Conservation (phyloP, 1,284 basidiomycete genomes). For the Boletus semigastroideus region DNA sequence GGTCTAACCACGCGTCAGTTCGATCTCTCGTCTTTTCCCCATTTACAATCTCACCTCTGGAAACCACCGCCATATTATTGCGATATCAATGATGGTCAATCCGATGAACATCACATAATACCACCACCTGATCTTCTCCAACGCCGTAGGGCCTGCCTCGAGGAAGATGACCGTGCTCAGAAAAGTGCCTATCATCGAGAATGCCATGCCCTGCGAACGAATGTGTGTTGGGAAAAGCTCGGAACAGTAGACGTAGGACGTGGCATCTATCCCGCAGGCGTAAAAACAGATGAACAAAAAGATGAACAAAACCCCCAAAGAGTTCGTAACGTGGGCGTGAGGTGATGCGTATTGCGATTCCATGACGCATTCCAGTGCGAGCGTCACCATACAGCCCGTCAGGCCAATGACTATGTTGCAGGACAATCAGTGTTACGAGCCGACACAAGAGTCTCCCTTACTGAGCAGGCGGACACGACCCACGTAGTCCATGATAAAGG, state of each 20-base stretch:
- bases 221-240: slow-evolving; percentile 21
- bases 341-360: background rate
- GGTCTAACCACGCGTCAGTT: background rate
- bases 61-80: slow-evolving; percentile 2
- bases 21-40: background rate
- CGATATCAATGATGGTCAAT: background rate
- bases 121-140: background rate
- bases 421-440: background rate
- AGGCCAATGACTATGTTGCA: background rate
- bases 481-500: background rate
- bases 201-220: slow-evolving; percentile 14
- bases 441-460: background rate
- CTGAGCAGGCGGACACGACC: background rate
- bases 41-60: slow-evolving; percentile 1
- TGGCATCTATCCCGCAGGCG: slow-evolving; percentile 3
- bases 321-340: background rate
- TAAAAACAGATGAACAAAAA: slow-evolving; percentile 1
- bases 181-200: slow-evolving; percentile 21
- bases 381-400: background rate
- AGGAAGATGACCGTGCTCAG: slow-evolving; percentile 14
- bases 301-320: background rate
- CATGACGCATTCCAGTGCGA: background rate
- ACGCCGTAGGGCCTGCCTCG: background rate
- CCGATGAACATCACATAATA: background rate
- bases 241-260: slow-evolving; percentile 14